These are phyloP conservation scores for Cyclospora cayetanensis DNA, from an alignment of 169 alveolate species.

Conservation along the genomic window DNA sequence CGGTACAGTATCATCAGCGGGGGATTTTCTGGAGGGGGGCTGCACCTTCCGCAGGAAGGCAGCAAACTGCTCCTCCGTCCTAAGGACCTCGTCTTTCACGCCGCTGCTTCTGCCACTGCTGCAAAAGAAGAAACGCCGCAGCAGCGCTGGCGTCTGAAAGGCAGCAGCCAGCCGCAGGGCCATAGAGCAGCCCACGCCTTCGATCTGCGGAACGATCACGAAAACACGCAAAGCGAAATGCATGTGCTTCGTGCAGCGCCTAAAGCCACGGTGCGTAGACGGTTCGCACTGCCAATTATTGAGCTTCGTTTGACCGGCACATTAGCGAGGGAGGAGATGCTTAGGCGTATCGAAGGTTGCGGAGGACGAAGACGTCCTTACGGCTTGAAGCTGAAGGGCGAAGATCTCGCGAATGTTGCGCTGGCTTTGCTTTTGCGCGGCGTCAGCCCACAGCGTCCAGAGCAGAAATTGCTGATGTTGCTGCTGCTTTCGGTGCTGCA, in stretches of 20 bases:
- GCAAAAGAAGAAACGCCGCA: neutral
- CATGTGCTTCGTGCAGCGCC: too few relatives aligned
- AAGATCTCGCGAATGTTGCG: neutral
- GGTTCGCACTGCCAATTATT: too few relatives aligned
- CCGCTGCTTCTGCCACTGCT: neutral
- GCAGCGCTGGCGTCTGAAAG: neutral
- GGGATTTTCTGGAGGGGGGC: neutral
- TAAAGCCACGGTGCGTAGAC: too few relatives aligned
- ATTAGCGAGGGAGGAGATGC: too few relatives aligned
- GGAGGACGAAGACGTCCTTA: neutral
- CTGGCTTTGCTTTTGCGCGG: neutral
- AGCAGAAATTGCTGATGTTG: constrained; percentile 15
- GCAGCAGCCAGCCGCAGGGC: neutral
- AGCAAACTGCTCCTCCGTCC: constrained; percentile 6
- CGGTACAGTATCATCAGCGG: neutral
- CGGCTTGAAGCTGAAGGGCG: neutral
- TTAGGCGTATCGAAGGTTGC: too few relatives aligned
- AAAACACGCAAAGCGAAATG: too few relatives aligned
- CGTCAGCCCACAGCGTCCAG: neutral
- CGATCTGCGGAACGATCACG: too few relatives aligned
- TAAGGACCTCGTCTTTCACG: neutral
- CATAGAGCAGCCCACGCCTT: neutral
- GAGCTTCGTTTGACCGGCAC: too few relatives aligned
- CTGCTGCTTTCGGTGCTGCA: neutral
- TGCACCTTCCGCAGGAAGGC: neutral